phyloP scores from a whole-genome alignment of 345 rosid genomes.

The Citrus maxima region DNA sequence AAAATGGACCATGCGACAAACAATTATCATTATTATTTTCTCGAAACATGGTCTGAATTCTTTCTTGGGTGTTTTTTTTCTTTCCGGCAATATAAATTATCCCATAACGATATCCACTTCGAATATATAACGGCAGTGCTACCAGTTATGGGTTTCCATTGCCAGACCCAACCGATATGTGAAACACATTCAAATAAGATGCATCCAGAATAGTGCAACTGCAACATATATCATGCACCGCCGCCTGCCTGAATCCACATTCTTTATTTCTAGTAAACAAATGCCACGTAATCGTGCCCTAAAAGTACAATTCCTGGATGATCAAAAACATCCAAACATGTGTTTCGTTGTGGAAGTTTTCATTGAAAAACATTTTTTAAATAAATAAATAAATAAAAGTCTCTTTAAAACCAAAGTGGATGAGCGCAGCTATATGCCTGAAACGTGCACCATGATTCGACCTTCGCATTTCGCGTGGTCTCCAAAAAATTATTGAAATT shows the following conservation, averaged over 20 bases:
- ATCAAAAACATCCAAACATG: neutral
- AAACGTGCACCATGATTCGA: constrained; percentile 1
- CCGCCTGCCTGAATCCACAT: neutral
- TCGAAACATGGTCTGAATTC: too few relatives aligned
- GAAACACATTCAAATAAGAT: neutral
- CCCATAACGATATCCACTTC: too few relatives aligned
- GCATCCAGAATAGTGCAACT: neutral
- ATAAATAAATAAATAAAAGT: neutral
- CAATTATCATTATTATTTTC: too few relatives aligned
- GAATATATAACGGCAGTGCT: too few relatives aligned
- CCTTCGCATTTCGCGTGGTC: neutral
- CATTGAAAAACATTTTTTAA: neutral
- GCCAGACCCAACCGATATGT: too few relatives aligned
- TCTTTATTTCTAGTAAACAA: constrained; percentile 15
- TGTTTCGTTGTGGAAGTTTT: neutral
- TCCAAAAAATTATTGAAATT: constrained; percentile 13
- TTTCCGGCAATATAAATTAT: too few relatives aligned
- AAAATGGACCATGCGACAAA: too few relatives aligned
- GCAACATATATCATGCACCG: neutral
- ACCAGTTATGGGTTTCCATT: too few relatives aligned
- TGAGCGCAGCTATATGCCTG: constrained; percentile 1
- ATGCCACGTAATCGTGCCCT: constrained; percentile 9
- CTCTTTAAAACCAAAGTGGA: constrained; percentile 2
- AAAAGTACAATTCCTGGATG: constrained; percentile 7
- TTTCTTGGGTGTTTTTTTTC: too few relatives aligned